phyloP scores from a whole-genome alignment of 768 basidiomycete species.

The Boletus reticuloceps region DNA sequence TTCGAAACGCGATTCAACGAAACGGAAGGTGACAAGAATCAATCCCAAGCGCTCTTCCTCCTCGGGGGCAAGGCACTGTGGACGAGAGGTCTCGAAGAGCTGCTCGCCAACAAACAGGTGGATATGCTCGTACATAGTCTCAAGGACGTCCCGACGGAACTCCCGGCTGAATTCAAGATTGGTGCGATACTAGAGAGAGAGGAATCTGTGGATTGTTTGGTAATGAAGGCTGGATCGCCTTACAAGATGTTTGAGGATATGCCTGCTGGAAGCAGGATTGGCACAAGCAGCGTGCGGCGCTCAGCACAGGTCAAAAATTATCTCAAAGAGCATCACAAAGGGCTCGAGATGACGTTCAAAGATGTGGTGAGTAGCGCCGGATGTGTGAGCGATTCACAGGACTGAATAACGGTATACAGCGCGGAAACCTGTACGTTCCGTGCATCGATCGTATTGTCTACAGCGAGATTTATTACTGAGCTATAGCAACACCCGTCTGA shows the following conservation, averaged over 20 bases:
- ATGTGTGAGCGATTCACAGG: neutral
- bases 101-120: conserved; percentile 64
- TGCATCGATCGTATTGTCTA: neutral
- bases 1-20: conserved; percentile 63
- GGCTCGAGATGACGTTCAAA: conserved; percentile 60
- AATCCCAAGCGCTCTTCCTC: conserved; percentile 83
- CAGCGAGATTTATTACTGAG: conserved; percentile 6
- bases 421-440: conserved; percentile 78
- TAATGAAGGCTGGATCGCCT: conserved; percentile 69
- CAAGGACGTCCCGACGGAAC: conserved; percentile 89
- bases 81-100: conserved; percentile 95
- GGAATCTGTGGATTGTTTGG: conserved; percentile 84
- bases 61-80: conserved; percentile 91
- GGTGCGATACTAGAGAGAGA: conserved; percentile 85
- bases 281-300: conserved; percentile 90
- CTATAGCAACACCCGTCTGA: conserved; percentile 79
- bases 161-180: conserved; percentile 83
- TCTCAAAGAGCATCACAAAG: conserved; percentile 50
- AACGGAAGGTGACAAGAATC: conserved; percentile 85
- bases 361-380: conserved; percentile 70
- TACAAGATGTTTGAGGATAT: conserved; percentile 80
- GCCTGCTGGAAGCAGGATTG: conserved; percentile 87
- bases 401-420: conserved; percentile 39
- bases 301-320: conserved; percentile 84
- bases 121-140: conserved; percentile 92